Evolutionary conservation across 768 basidiomycete genomes (phyloP).

Genomic region (Sutorius australiensis): DNA sequence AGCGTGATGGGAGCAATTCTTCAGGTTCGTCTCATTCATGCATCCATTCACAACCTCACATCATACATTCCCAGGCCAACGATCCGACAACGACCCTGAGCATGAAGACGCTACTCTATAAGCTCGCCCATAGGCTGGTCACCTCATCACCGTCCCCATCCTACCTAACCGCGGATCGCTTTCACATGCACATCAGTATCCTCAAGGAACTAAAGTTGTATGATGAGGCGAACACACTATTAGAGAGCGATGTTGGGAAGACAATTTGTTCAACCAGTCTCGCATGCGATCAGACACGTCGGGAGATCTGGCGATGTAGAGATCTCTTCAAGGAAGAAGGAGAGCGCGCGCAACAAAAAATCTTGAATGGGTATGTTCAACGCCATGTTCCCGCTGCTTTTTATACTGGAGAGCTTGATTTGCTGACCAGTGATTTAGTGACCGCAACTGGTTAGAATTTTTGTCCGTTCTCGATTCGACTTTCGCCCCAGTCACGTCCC

Average conservation of each 20-base stretch:
- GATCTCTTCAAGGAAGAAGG: conserved; percentile 61
- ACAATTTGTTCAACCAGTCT: conserved; percentile 67
- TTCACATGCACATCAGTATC: conserved; percentile 70
- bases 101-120: conserved; percentile 67
- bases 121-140: conserved; percentile 73
- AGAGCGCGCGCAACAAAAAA: conserved; percentile 53
- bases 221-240: conserved; percentile 65
- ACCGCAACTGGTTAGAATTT: conserved; percentile 87
- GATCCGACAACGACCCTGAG: conserved; percentile 56
- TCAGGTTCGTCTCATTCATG: conserved; percentile 47
- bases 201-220: conserved; percentile 63
- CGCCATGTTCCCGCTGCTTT: conserved; percentile 1
- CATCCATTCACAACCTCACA: conserved; percentile 9
- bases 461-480: conserved; percentile 67
- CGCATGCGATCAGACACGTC: conserved; percentile 69
- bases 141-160: conserved; percentile 60
- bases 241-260: conserved; percentile 67
- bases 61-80: conserved; percentile 52
- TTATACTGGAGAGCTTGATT: neutral
- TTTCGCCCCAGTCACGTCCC: conserved; percentile 41
- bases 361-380: conserved; percentile 52
- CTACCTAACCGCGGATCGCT: conserved; percentile 66
- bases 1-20: conserved; percentile 74
- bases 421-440: conserved; percentile 40
- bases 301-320: conserved; percentile 61